phyloP scores from a whole-genome alignment of 371 early-diverging fungal species.

The Apophysomyces variabilis region DNA sequence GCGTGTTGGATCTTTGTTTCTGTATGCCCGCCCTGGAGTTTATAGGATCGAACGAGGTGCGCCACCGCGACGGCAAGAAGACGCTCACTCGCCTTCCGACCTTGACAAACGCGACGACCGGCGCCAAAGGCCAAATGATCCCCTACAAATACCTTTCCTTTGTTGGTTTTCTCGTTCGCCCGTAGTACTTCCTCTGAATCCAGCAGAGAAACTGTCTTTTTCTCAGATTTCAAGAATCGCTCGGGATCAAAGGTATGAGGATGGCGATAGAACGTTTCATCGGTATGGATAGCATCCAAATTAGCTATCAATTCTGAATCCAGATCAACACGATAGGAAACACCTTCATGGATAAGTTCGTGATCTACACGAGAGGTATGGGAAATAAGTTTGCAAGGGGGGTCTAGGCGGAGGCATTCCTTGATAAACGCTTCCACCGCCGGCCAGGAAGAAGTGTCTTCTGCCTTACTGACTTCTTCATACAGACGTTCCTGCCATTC shows the following conservation, averaged over 20 bases:
- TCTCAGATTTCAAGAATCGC: constrained; percentile 16
- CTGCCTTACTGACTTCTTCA: not conserved
- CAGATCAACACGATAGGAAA: constrained; percentile 36
- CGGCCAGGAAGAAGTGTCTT: constrained; percentile 8
- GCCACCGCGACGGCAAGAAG: constrained; percentile 1
- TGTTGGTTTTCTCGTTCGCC: not conserved
- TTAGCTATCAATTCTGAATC: constrained; percentile 36
- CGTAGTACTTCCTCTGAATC: not conserved
- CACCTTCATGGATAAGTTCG: constrained; percentile 23
- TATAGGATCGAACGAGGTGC: constrained; percentile 3
- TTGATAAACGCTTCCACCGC: constrained; percentile 34
- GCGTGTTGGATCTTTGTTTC: constrained; percentile 10
- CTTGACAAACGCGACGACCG: constrained; percentile 23
- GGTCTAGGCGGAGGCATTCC: constrained; percentile 40
- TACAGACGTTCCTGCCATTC: constrained; percentile 31
- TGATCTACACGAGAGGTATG: constrained; percentile 44
- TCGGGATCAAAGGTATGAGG: constrained; percentile 19
- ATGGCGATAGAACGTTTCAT: constrained; percentile 18
- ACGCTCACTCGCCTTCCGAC: constrained; percentile 12
- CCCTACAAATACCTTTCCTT: not conserved
- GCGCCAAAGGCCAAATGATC: constrained; percentile 28
- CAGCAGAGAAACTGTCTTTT: constrained; percentile 7
- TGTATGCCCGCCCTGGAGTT: constrained; percentile 15
- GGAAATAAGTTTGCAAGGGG: constrained; percentile 31
- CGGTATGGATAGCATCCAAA: constrained; percentile 40